Evolutionary conservation across 2,329 filamentous ascomycete genomes (phyloP).

Genomic region (Fusarium veterinarium): DNA sequence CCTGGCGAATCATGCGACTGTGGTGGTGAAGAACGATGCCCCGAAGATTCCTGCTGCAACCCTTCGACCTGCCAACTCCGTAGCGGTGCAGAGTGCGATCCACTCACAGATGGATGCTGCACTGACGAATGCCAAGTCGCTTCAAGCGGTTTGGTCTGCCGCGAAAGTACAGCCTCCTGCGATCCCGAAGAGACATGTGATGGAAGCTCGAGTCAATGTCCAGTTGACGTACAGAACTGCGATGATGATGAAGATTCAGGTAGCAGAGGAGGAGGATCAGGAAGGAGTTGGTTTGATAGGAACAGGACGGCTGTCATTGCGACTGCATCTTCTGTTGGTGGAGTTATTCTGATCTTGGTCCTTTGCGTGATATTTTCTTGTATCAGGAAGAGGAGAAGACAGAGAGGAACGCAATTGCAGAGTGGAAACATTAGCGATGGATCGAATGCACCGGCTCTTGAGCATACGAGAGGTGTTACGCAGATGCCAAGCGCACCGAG

Average conservation of each 20-base stretch:
- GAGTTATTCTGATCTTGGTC: neutral
- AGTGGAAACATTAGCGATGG: constrained; percentile 14
- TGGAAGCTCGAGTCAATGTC: constrained; percentile 16
- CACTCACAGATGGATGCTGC: constrained; percentile 12
- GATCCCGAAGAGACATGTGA: constrained; percentile 26
- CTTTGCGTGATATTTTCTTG: constrained; percentile 10
- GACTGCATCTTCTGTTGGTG: constrained; percentile 18
- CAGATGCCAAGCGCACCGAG: constrained; percentile 7
- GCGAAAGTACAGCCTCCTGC: constrained; percentile 11
- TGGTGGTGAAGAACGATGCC: constrained; percentile 7
- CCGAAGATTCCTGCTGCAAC: constrained; percentile 17
- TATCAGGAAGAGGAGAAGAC: neutral
- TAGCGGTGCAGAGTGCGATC: constrained; percentile 14
- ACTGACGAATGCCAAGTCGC: constrained; percentile 22
- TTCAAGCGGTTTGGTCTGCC: neutral
- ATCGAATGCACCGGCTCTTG: neutral
- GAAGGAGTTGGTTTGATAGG: constrained; percentile 20
- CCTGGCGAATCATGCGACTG: constrained; percentile 29
- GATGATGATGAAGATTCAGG: neutral
- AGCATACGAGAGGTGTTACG: neutral
- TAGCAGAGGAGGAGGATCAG: neutral
- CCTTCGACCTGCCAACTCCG: constrained; percentile 24
- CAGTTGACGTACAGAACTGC: constrained; percentile 16
- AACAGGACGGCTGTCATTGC: constrained; percentile 32
- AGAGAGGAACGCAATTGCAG: neutral